Base-by-base conservation (phyloP, 2,329 filamentous ascomycete species). In the Huntiella bhutanensis region DNA sequence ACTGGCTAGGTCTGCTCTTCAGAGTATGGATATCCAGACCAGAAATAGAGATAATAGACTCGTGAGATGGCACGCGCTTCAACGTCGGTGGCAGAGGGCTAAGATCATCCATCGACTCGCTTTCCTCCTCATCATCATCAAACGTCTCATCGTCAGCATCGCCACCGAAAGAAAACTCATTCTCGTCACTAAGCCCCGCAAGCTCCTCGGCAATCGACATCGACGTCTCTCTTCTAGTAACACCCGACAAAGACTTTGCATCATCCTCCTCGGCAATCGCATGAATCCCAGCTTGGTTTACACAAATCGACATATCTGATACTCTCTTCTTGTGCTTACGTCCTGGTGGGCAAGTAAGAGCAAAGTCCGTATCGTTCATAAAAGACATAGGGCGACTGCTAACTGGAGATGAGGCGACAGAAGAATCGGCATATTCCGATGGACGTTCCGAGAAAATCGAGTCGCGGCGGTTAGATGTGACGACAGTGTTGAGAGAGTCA, bases 11-110 rank as follows among this genome's bases (percentile, higher is more conserved):
- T 3, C 82, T 74, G 1, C 71, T 70, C 55, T 80, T 78, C 4
- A 92, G 68, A 0, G 82, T 86, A 58, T 93, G 86, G 43, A 94
- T 92, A 57, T 95, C 88, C 59, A 94, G 79, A 2, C 86, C 86
- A 0, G 79, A 75, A 1, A 94, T 71, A 0, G 87, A 95, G 53
- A 95, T 73, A 51, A 95, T 78, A 13, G 84, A 93, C 58, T 95
- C 87, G 54, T 93, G 85, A 1, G 87, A 94, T 2, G 76, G 58
- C 2, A 76, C 70, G 32, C 80, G 77, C 36, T 75, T 80, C 3
- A 87, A 60, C 2, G 61, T 60, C 4, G 41, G 13, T 45, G 62
- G 64, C 47, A 59, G 60, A 53, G 64, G 62, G 53, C 55, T 59
- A 52, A 52, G 59, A 45, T 60, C 61, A 40, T 59, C 60, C 52